phyloP scores from a whole-genome alignment of 1,139 yeast species.

The Pichia sp. region DNA sequence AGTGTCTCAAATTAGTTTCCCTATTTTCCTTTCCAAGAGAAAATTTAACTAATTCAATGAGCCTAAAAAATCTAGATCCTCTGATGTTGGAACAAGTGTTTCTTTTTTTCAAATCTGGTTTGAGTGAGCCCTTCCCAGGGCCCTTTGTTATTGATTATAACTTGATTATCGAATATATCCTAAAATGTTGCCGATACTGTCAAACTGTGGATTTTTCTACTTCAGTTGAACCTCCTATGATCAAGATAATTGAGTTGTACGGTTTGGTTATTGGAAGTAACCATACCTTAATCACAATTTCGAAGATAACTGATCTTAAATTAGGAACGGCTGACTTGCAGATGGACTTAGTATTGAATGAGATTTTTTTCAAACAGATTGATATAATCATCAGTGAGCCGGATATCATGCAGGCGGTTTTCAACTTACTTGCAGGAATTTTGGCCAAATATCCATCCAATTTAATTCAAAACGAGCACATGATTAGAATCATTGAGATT shows the following conservation, averaged over 20 bases:
- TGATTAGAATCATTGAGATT: constrained; percentile 38
- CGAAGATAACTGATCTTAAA: constrained; percentile 27
- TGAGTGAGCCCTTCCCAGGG: constrained; percentile 51
- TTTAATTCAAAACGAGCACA: constrained; percentile 38
- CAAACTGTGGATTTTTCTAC: constrained; percentile 3
- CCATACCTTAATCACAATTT: constrained; percentile 14
- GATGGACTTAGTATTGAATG: constrained; percentile 10
- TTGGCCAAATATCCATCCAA: constrained; percentile 50
- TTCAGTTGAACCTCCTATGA: constrained; percentile 8
- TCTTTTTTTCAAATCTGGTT: constrained; percentile 51
- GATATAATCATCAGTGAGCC: constrained; percentile 43
- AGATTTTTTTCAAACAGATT: constrained; percentile 34
- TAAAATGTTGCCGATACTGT: constrained; percentile 10
- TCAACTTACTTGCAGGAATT: constrained; percentile 43
- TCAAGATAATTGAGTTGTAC: constrained; percentile 12
- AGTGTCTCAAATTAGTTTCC: constrained; percentile 32
- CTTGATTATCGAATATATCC: constrained; percentile 10
- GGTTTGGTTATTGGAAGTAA: constrained; percentile 11
- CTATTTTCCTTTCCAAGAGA: constrained; percentile 13
- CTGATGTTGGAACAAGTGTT: constrained; percentile 55
- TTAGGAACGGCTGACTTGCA: constrained; percentile 7
- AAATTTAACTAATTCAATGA: neutral
- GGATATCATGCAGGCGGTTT: constrained; percentile 46
- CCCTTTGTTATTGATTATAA: constrained; percentile 50
- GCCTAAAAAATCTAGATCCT: constrained; percentile 2